Base-by-base conservation (phyloP, 2,329 filamentous ascomycete genomes). In the Cladosporium sp. region DNA sequence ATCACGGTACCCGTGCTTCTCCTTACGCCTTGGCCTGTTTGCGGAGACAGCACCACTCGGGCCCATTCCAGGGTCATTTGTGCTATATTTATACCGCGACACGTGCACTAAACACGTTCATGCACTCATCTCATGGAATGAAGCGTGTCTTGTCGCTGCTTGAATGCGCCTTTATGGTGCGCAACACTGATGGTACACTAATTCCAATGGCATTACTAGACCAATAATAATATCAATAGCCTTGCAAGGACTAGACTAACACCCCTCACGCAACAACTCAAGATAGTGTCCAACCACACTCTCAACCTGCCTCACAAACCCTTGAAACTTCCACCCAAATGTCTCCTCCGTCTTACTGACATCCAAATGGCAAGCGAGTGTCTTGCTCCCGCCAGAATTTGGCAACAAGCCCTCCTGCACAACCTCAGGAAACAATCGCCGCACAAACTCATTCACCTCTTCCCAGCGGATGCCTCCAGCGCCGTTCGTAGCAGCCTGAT, bases 1-100 rank as follows among this genome's bases (percentile, higher is more conserved):
- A 55, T 55, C 52, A 55, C 26, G 52, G 52, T 55, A 33, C 28
- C 52, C 52, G 28, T 29, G 29, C 26, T 31, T 33, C 52, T 29
- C 28, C 10, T 10, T n/a, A 18, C 21, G 50, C 52, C n/a, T n/a
- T n/a, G n/a, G n/a, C n/a, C 33, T 56, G 61, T 56, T 63, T 63
- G 61, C 61, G 61, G 61, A 63, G 61, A 56, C 18, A 33, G 11
- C 11, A 52, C 40, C 40, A 46, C 40, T 46, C 10, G 10, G 4
- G 31, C 28, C 52, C 52, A 55, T 29, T 55, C 31, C 52, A 33
- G 52, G 52, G 52, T 21, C 29, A 14, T 11, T 23, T 53, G 52
- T 35, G 55, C 21, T 18, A 33, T 57, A 40, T 57, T 57, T 57
- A 40, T 57, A 33, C 40, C 12, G 31, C 31, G 31, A 57, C 55